A percentile compares a stretch with the other conserved stretches of the same genome.
Conservation (phyloP, 352 stramenopile genomes). For the Pythium rhizo-oryzae region DNA sequence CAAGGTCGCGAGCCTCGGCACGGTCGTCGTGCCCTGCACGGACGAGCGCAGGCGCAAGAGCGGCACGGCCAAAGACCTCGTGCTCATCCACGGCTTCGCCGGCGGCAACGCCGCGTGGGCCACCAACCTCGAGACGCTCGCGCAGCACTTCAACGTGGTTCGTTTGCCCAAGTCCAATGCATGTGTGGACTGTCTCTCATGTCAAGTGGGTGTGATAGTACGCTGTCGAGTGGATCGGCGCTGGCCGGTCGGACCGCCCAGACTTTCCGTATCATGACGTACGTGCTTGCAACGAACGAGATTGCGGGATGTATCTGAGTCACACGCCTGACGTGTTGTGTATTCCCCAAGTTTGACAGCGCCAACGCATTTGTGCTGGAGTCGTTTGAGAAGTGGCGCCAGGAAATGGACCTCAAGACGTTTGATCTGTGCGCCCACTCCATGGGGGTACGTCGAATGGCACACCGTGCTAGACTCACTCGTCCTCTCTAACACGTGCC, state of each 20-base stretch:
- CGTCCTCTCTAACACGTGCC: background rate
- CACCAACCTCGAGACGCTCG: conserved; percentile 74
- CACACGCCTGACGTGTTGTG: background rate
- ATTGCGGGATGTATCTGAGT: background rate
- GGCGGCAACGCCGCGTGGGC: conserved; percentile 83
- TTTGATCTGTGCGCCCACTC: conserved; percentile 83
- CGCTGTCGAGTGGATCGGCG: conserved; percentile 84
- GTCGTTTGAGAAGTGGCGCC: conserved; percentile 74
- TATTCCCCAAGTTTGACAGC: conserved; percentile 61
- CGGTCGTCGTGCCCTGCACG: conserved; percentile 76
- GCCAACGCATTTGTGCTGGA: conserved; percentile 74
- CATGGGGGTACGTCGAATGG: conserved; percentile 56
- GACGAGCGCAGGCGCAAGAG: conserved; percentile 47
- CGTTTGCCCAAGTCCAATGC: no score
- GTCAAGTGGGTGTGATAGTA: conserved; percentile 41
- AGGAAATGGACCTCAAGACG: conserved; percentile 68
- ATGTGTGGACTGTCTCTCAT: no score
- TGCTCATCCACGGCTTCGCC: conserved; percentile 82
- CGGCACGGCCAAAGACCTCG: conserved; percentile 60
- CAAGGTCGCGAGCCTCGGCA: conserved; percentile 78
- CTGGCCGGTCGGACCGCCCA: conserved; percentile 76
- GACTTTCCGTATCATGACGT: conserved; percentile 76
- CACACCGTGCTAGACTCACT: background rate
- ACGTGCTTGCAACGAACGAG: conserved; percentile 16
- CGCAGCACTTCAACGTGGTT: conserved; percentile 86